Conservation (phyloP, 371 early-diverging fungal species). For the Mucor circinelloides region DNA sequence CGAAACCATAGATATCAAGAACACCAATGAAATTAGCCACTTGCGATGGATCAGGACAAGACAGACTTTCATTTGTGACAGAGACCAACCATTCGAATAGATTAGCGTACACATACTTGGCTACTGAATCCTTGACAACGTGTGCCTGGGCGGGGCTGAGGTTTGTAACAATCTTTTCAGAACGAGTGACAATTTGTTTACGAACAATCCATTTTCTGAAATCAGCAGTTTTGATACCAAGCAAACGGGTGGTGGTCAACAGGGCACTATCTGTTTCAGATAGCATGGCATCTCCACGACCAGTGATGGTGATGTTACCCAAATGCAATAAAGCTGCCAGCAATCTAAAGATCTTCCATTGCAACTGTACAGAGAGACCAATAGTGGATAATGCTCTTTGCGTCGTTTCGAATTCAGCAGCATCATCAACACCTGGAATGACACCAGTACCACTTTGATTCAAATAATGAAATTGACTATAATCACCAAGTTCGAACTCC, state of each 20-base stretch:
- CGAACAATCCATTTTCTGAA: slow-evolving; percentile 93
- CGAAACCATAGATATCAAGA: slow-evolving; percentile 96
- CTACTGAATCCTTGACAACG: slow-evolving; percentile 88
- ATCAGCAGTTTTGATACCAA: slow-evolving; percentile 73
- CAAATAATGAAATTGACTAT: slow-evolving; percentile 79
- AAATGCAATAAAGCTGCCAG: slow-evolving; percentile 90
- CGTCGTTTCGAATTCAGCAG: slow-evolving; percentile 87
- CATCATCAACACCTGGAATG: slow-evolving; percentile 89
- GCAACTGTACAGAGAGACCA: slow-evolving; percentile 84
- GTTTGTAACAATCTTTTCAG: slow-evolving; percentile 86
- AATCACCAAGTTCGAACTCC: slow-evolving; percentile 74
- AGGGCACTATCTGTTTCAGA: slow-evolving; percentile 77
- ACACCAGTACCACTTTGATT: slow-evolving; percentile 81
- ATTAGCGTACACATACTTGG: slow-evolving; percentile 91
- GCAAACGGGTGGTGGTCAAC: slow-evolving; percentile 62
- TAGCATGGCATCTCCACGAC: slow-evolving; percentile 73
- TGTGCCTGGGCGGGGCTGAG: slow-evolving; percentile 78
- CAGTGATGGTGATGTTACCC: slow-evolving; percentile 87
- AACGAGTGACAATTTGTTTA: slow-evolving; percentile 86
- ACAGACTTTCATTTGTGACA: slow-evolving; percentile 79
- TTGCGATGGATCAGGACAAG: slow-evolving; percentile 48
- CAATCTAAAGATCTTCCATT: slow-evolving; percentile 88
- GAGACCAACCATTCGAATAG: slow-evolving; percentile 94
- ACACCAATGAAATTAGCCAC: slow-evolving; percentile 87
- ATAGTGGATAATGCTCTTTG: slow-evolving; percentile 84